Evolutionary conservation across 108 stramenopile genomes (phyloP).

Genomic region (Skeletonema menzelii): DNA sequence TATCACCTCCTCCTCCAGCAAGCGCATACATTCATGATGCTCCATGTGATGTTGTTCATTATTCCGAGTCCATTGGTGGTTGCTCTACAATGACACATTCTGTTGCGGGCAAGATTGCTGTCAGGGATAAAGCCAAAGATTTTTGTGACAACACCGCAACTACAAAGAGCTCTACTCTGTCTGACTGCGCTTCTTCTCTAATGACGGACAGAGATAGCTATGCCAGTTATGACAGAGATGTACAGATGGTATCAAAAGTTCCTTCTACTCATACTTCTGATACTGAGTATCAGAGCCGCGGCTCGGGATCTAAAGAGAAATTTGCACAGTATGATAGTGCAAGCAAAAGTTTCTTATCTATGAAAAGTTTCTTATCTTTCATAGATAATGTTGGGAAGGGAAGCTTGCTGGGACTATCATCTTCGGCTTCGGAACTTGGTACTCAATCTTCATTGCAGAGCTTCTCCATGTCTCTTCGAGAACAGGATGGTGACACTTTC

Average conservation of each 20-base stretch:
- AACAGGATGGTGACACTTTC: background rate
- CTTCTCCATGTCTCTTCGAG: background rate
- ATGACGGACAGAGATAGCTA: background rate
- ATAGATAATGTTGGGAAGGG: background rate
- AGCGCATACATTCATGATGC: background rate
- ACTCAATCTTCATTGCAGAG: background rate
- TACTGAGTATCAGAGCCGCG: background rate
- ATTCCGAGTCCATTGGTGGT: background rate
- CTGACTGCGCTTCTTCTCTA: background rate
- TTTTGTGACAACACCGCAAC: background rate
- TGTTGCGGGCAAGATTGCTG: background rate
- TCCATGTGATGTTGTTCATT: background rate
- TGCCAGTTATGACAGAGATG: background rate
- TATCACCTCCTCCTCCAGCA: background rate
- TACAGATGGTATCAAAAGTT: background rate
- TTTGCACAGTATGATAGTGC: background rate
- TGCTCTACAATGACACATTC: background rate
- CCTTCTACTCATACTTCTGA: background rate
- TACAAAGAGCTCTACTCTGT: background rate
- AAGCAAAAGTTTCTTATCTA: background rate
- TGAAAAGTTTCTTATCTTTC: background rate
- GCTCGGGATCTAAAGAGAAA: background rate
- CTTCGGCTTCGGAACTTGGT: background rate
- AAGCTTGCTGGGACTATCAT: background rate
- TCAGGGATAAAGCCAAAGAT: background rate